Evolutionary conservation across 75 land plant genomes (phyloP).

Genomic region (Sequoiadendron giganteum): DNA sequence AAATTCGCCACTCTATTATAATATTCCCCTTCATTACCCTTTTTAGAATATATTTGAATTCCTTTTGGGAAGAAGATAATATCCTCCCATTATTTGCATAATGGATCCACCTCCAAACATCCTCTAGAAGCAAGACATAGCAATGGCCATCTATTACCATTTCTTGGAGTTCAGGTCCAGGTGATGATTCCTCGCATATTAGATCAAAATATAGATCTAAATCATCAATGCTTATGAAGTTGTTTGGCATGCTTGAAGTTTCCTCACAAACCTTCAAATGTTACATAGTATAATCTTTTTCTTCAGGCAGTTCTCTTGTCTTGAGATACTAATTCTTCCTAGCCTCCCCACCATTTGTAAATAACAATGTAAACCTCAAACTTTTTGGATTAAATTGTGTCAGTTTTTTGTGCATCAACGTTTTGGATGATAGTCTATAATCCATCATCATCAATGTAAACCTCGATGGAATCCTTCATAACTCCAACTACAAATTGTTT

Average conservation of each 20-base stretch:
- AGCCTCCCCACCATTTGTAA: neutral
- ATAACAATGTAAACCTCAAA: too few species aligned
- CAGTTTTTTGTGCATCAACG: too few species aligned
- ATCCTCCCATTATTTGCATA: too few species aligned
- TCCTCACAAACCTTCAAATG: neutral
- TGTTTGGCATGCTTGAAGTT: conserved; percentile 34
- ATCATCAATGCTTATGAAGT: conserved; percentile 58
- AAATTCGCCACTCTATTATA: too few species aligned
- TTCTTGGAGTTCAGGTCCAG: conserved; percentile 22
- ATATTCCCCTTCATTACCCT: too few species aligned
- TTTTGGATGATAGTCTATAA: too few species aligned
- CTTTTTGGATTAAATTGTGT: too few species aligned
- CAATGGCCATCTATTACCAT: conserved; percentile 34
- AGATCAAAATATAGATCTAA: conserved; percentile 65
- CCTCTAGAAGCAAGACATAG: conserved; percentile 59
- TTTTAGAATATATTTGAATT: too few species aligned
- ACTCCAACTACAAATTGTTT: too few species aligned
- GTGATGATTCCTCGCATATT: conserved; percentile 21
- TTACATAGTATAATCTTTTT: neutral
- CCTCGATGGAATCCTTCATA: too few species aligned
- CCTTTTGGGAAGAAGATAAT: too few species aligned
- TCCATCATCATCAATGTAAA: too few species aligned
- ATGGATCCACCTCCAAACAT: conserved; percentile 61
- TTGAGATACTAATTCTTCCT: neutral
- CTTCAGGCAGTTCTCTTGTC: neutral